Conservation (phyloP, 139 green algal genomes). For the Zygnema circumcarinatum region DNA sequence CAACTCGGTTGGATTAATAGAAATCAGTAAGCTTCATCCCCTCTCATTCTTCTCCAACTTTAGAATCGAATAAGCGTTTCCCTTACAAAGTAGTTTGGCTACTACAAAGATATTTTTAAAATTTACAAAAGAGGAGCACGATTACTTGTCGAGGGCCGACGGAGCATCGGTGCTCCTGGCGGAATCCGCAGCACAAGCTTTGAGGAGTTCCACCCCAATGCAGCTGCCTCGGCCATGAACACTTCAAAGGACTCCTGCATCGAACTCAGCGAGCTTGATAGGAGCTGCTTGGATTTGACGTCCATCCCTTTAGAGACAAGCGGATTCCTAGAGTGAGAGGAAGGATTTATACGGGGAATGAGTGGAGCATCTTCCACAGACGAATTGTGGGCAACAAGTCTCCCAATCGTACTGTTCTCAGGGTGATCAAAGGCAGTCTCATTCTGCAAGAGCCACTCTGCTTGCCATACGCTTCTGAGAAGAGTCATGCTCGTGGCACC, state of each 20-base stretch:
- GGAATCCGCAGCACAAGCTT: not conserved
- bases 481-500: conserved; percentile 4
- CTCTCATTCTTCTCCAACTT: too few relatives aligned
- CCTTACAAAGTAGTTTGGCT: too few relatives aligned
- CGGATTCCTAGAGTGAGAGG: not conserved
- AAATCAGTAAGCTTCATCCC: too few relatives aligned
- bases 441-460: conserved; percentile 15
- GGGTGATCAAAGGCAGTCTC: not conserved
- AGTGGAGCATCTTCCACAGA: not conserved
- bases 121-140: too few relatives aligned
- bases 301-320: not conserved
- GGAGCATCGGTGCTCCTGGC: not conserved
- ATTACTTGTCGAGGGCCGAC: not conserved
- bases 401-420: too few relatives aligned
- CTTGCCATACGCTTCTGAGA: conserved; percentile 23
- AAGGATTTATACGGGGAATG: not conserved
- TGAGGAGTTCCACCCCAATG: not conserved
- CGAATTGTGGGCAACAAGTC: not conserved
- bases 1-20: too few relatives aligned
- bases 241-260: not conserved
- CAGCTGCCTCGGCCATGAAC: not conserved
- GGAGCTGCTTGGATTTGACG: not conserved
- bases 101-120: too few relatives aligned
- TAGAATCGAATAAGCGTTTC: too few relatives aligned
- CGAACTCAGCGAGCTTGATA: not conserved